Conservation (phyloP, 371 early-diverging fungal species). For the Apophysomyces ossiformis region DNA sequence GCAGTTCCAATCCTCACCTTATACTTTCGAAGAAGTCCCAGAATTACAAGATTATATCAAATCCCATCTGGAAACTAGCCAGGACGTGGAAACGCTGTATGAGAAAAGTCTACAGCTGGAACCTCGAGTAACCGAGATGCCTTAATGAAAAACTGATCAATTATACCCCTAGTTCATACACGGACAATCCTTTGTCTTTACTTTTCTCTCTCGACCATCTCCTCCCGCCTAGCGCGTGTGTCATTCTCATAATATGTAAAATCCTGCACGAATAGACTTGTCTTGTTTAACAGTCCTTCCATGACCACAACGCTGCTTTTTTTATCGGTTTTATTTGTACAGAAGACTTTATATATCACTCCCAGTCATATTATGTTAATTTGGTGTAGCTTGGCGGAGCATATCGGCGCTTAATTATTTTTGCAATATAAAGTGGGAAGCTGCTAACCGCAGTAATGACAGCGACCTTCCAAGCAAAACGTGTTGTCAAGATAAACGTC, state of each 20-base stretch:
- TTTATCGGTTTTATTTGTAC: background rate
- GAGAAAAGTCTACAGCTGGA: slow-evolving; percentile 71
- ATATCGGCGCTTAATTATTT: slow-evolving; percentile 67
- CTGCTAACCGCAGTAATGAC: slow-evolving; percentile 90
- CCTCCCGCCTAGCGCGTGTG: background rate
- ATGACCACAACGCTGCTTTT: too few relatives aligned
- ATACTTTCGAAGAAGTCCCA: slow-evolving; percentile 73
- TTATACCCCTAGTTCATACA: too few relatives aligned
- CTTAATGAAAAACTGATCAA: background rate
- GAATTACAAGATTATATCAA: slow-evolving; percentile 84
- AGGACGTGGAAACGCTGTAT: slow-evolving; percentile 71
- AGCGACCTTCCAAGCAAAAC: slow-evolving; percentile 90
- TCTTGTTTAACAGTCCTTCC: too few relatives aligned
- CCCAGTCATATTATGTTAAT: slow-evolving; percentile 38
- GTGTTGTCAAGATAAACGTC: slow-evolving; percentile 80
- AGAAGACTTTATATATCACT: background rate
- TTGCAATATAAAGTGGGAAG: slow-evolving; percentile 83
- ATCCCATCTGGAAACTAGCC: slow-evolving; percentile 58
- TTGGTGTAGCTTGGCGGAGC: slow-evolving; percentile 83
- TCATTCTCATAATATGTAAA: background rate
- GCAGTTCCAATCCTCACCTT: slow-evolving; percentile 90
- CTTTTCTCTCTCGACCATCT: too few relatives aligned
- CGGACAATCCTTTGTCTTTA: too few relatives aligned
- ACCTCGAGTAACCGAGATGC: slow-evolving; percentile 46
- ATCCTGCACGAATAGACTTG: too few relatives aligned